These are phyloP conservation scores for Microdochium nivale DNA, from an alignment of 2,329 filamentous ascomycete genomes.

Conservation along the genomic window DNA sequence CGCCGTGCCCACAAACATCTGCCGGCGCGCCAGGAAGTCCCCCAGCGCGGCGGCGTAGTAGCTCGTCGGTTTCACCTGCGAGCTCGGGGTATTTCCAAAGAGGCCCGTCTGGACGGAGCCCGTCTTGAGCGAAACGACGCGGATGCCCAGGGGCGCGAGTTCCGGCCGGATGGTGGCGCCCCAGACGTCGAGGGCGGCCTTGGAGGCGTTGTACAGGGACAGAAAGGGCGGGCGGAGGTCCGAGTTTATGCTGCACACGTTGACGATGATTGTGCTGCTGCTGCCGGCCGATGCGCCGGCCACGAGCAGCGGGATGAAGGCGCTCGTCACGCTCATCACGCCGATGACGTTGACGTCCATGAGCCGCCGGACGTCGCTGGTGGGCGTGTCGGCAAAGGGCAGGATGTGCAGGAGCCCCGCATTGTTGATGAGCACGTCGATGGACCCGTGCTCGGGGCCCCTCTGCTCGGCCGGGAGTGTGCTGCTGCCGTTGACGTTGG, in stretches of 20 bases:
- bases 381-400: slow-evolving; percentile 10
- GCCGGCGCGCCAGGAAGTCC: slow-evolving; percentile 10
- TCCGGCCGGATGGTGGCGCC: slow-evolving; percentile 12
- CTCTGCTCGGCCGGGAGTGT: neutral
- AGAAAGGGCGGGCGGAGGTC: slow-evolving; percentile 11
- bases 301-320: slow-evolving; percentile 11
- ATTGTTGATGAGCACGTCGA: slow-evolving; percentile 16
- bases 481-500: neutral
- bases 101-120: slow-evolving; percentile 10
- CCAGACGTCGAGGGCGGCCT: slow-evolving; percentile 14
- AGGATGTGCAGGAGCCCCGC: slow-evolving; percentile 10
- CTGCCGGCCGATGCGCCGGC: neutral
- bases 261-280: slow-evolving; percentile 9
- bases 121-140: slow-evolving; percentile 15
- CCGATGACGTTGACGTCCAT: slow-evolving; percentile 13
- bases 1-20: slow-evolving; percentile 7
- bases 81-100: slow-evolving; percentile 11
- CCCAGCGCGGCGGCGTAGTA: slow-evolving; percentile 9
- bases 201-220: slow-evolving; percentile 16
- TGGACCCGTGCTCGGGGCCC: neutral
- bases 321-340: slow-evolving; percentile 8
- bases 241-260: slow-evolving; percentile 13
- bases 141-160: slow-evolving; percentile 14
- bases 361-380: slow-evolving; percentile 7
- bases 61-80: slow-evolving; percentile 10